These are phyloP conservation scores for California macrophylla DNA, from an alignment of 441 rosid genomes.

Conservation along the genomic window DNA sequence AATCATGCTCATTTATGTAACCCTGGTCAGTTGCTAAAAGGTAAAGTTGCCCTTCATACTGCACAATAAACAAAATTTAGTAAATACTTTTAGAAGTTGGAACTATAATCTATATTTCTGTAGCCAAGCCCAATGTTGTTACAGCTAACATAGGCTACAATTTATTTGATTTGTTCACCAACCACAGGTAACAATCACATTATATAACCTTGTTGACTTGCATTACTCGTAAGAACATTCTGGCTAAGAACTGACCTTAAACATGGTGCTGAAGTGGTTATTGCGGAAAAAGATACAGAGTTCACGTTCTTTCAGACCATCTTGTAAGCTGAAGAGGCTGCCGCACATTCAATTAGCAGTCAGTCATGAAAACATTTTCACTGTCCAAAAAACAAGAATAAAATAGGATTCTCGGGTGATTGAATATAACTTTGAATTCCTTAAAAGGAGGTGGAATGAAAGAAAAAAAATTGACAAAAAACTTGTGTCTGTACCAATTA, in stretches of 20 bases:
- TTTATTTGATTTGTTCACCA: conserved; percentile 4
- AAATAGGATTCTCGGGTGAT: neutral
- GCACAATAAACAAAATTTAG: conserved; percentile 26
- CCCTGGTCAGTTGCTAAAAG: conserved; percentile 99
- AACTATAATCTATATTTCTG: neutral
- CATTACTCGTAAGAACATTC: conserved; percentile 11
- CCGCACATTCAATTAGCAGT: conserved; percentile 15
- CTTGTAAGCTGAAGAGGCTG: conserved; percentile 85
- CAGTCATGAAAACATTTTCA: conserved; percentile 13
- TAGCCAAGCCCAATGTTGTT: neutral
- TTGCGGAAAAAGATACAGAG: conserved; percentile 94
- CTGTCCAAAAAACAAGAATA: conserved; percentile 4
- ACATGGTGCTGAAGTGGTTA: conserved; percentile 98
- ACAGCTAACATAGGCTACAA: neutral
- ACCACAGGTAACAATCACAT: conserved; percentile 10
- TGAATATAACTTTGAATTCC: neutral
- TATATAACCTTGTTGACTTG: neutral
- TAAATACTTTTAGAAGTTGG: conserved; percentile 4
- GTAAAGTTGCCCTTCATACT: conserved; percentile 93
- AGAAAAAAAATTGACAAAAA: neutral
- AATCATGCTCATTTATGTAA: conserved; percentile 76
- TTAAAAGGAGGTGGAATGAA: neutral
- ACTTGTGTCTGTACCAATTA: neutral
- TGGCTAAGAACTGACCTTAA: conserved; percentile 55
- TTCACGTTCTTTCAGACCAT: conserved; percentile 87